Base-by-base conservation (phyloP, 495 filamentous ascomycete species). In the Xeromyces bisporus region DNA sequence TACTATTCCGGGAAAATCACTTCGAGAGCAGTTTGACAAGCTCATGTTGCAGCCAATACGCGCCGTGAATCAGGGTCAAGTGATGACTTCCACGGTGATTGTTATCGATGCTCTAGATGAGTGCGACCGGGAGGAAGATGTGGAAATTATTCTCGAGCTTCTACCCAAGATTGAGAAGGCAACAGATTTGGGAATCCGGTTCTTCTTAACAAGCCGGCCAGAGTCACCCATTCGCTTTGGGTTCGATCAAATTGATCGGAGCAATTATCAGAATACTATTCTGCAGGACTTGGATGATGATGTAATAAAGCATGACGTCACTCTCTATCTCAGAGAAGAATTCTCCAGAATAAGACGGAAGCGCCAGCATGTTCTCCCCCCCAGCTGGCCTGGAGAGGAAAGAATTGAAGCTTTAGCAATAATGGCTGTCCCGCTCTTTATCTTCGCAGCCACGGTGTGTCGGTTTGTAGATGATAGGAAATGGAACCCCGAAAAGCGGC, bases 61-160 rank as follows among this genome's bases (percentile, higher is more conserved):
- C 12, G 15, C 28, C 6, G 18, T 44, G 3, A 10, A 31, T 3
- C 17, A 18, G 26, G 3, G 8, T 5, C 30, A 42, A 36, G 24
- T 21, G 20, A 4, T 17, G 18, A 33, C 23, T 38, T 37, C 15
- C 10, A 11, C 51, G 7, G 33, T 59, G 10, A 46, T 69, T 9
- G 51, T 69, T 10, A 44, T 72, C 17, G 66, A 72, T 37, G 66
- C 66, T 31, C 48, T 72, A 11, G 67, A 69, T 30, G 62, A 70
- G 36, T 71, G 61, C 35, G 58, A 59, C 1, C 14, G 38, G 5
- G 53, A 65, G 9, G 23, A 52, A 11, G 53, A 65, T 33, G 36
- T 62, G 0, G 37, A 32, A 39, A 30, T 21, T 6, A 47, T 70
- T 18, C 44, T 72, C 18, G 33, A 33, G 25, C 37, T 66, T 1